Evolutionary conservation across 805 yeast species (phyloP), one percentile per base, ranked within the genome.

Genomic region (Suhomyces sp.): DNA sequence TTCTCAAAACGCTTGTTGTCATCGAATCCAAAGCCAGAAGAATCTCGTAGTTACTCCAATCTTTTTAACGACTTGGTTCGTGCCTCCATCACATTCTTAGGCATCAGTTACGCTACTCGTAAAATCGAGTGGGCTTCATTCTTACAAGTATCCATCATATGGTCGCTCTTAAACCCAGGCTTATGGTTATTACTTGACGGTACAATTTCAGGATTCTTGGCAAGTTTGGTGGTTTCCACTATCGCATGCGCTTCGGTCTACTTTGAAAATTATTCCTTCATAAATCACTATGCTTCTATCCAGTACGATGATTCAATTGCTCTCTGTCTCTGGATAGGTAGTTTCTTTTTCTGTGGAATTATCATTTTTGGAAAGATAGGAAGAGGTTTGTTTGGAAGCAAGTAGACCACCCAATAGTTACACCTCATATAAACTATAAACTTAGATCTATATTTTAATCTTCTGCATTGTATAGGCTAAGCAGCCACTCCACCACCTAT

Each of bases 341-440:
- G 88, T 64, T 84, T 85, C 69, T 81, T 83, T 64, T 87, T 86
- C 69, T 76, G 86, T 59, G 87, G 88, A 0, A 71, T 82, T 46
- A 74, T 87, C 40, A 76, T 86, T 24, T 85, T 86, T 68, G 90
- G 92, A 17, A 86, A 86, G 64, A 62, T 86, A 50, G 89, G 90
- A 13, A 80, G 88, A 64, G 80, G 75, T 53, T 66, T 83, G 45
- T 80, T 73, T 49, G 65, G 66, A 15, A 10, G 19, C 42, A 33
- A 24, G 42, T 23, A 22, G 22, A 17, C 24, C 6, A 29, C 44
- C 44, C 27, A 46, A 36, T 36, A 13, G 31, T 48, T 26, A 42
- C 46, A 17, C 8, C 22, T 10, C 42, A 38, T 10, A 19, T 9
- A 38, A 33, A 33, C 17, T 33, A 33, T 33, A 33, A n/a, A 33